phyloP scores from a whole-genome alignment of 345 rosid genomes.

The Eucalyptus marginata region DNA sequence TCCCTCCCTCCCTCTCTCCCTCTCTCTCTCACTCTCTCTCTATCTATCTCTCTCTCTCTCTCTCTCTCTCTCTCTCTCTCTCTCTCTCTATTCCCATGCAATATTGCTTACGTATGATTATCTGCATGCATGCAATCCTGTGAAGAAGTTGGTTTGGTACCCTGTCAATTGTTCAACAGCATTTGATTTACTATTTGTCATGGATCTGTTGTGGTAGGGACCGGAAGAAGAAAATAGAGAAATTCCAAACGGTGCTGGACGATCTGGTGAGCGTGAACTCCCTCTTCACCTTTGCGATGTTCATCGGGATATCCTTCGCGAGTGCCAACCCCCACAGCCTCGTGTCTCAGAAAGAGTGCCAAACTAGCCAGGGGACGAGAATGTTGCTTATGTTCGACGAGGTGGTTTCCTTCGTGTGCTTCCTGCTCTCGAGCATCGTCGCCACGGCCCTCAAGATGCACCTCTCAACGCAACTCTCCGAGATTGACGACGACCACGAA shows the following conservation, averaged over 20 bases:
- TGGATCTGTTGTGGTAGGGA: fast-evolving
- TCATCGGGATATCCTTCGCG: conserved; percentile 15
- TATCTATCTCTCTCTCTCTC: background rate
- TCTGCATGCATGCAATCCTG: background rate
- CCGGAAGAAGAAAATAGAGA: background rate
- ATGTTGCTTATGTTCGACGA: conserved; percentile 6
- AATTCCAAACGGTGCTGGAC: conserved; percentile 3
- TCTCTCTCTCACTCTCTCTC: background rate
- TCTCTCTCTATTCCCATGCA: background rate
- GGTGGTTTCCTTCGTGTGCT: conserved; percentile 12
- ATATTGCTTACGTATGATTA: too few relatives aligned
- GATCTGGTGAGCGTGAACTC: conserved; percentile 27
- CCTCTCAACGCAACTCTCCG: background rate
- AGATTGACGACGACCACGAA: too few relatives aligned
- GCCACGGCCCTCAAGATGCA: background rate
- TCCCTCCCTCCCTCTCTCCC: background rate
- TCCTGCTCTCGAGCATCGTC: conserved; percentile 13
- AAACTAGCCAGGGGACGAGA: background rate
- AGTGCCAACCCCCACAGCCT: background rate
- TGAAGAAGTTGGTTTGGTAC: background rate
- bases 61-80: background rate
- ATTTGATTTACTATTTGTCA: background rate
- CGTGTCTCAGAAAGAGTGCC: background rate
- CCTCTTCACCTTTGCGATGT: conserved; percentile 22
- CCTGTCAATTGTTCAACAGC: background rate